Conservation (phyloP, 139 green algal species). For the Haematococcus sp. region DNA sequence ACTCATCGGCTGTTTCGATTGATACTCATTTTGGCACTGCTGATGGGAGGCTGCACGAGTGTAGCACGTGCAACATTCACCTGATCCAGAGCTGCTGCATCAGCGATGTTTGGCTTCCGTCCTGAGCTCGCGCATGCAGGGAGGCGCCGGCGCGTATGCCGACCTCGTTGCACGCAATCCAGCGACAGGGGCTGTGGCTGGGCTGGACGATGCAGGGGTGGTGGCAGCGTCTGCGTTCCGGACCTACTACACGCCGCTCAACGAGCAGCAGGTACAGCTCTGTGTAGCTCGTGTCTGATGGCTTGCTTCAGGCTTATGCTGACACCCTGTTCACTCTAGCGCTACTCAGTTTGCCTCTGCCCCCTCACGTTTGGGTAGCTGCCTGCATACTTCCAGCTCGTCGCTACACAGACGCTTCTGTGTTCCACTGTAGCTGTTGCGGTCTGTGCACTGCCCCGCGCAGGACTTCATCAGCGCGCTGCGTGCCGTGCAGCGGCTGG, state of each 20-base stretch:
- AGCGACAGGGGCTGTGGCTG: constrained; percentile 2
- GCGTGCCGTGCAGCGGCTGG: constrained; percentile 18
- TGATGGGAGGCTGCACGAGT: no score
- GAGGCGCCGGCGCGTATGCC: constrained; percentile 75
- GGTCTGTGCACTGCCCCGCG: no score
- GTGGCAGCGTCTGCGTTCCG: constrained; percentile 75
- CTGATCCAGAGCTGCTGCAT: no score
- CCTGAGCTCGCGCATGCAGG: no score
- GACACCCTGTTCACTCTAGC: no score
- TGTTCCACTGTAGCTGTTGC: no score
- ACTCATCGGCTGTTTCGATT: no score
- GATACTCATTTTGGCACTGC: no score
- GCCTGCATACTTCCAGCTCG: neutral
- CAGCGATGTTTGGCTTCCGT: no score
- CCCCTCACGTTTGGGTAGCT: no score
- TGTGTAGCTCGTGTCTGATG: neutral
- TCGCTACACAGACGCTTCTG: neutral
- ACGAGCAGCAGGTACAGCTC: constrained; percentile 47
- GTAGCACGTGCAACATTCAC: no score
- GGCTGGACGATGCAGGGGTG: constrained; percentile 37
- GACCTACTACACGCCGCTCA: constrained; percentile 79
- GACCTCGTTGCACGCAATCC: constrained; percentile 15
- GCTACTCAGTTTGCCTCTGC: no score
- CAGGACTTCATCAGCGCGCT: constrained; percentile 83
- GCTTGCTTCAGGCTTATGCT: neutral